Base-by-base conservation (phyloP, 176 grass and related monocot genomes). In the Zoysia japonica region DNA sequence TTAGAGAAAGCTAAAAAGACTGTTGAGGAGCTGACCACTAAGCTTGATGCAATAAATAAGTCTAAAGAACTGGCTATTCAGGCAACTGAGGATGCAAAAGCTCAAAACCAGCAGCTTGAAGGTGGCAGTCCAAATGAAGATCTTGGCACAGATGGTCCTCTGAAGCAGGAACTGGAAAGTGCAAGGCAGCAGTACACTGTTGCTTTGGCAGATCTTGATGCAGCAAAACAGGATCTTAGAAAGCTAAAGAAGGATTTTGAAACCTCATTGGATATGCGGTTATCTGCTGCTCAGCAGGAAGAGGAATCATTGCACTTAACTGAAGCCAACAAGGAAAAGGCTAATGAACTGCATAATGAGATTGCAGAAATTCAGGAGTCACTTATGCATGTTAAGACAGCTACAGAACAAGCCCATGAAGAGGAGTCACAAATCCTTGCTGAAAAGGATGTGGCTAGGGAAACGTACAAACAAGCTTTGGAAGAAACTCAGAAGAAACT, bases 241-340 rank as follows among this genome's bases (percentile, higher is more conserved):
- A 93, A 86, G 52, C 79, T 94, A 38, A 98, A 90, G 81, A 98
- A 93, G 81, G 96, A 98, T 90, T 98, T 93, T 77, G 88, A 94
- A 63, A 83, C 75, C 64, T 98, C 96, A 20, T 78, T 94, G 70
- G 92, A 94, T 77, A 89, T 85, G 78, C 92, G 89, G 71, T 85
- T 98, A 36, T 85, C 84, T 76, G 92, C 96, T 67, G 78, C 88
- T 60, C 85, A 91, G 61, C 88, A 93, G 78, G 92, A 98, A 93
- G 83, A 80, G 50, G 90, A 94, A 72, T 91, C 92, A 12, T 81
- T 85, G 68, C 81, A 94, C 74, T 82, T 82, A 68, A 85, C 84
- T 76, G 90, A 93, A 78, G 80, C 55, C 35, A 93, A 93, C 71
- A 89, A 74, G 54, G 83, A 94, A 85, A 98, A 87, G 73, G 86